Percentiles rank a stretch among this genome's conserved stretches.
Evolutionary conservation across 768 basidiomycete genomes (phyloP).

Genomic region (Mycena chlorophos): DNA sequence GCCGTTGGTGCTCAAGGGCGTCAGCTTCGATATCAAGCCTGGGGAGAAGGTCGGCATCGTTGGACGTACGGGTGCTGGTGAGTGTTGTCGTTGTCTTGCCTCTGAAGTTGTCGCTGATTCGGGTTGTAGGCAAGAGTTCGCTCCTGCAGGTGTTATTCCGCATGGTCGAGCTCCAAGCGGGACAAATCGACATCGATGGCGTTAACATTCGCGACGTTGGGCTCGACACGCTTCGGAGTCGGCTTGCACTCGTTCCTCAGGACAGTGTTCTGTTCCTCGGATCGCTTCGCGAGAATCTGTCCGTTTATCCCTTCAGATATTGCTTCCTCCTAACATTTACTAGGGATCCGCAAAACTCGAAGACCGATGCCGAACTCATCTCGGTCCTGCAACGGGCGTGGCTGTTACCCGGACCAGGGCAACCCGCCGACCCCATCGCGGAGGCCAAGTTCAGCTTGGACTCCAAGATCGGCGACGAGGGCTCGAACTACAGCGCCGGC

Average conservation of each 20-base stretch:
- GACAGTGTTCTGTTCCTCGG: constrained; percentile 57
- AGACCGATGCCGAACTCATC: constrained; percentile 63
- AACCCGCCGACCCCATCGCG: constrained; percentile 39
- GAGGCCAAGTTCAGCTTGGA: constrained; percentile 72
- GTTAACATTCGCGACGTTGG: constrained; percentile 54
- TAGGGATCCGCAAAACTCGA: constrained; percentile 54
- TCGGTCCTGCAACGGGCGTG: constrained; percentile 60
- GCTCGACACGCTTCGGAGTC: constrained; percentile 50
- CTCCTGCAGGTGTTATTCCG: constrained; percentile 58
- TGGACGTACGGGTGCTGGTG: constrained; percentile 52
- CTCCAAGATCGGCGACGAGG: constrained; percentile 62
- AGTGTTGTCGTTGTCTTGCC: constrained; percentile 37
- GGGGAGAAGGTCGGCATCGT: constrained; percentile 66
- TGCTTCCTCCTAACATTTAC: constrained; percentile 14
- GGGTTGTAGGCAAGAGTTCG: constrained; percentile 50
- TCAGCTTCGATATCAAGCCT: constrained; percentile 54
- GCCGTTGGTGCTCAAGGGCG: constrained; percentile 61
- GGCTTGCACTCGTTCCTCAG: constrained; percentile 70
- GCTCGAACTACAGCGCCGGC: constrained; percentile 65
- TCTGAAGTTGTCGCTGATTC: neutral
- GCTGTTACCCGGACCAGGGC: constrained; percentile 54
- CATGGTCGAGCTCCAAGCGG: constrained; percentile 59
- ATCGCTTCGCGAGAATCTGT: constrained; percentile 50
- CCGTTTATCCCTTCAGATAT: constrained; percentile 37
- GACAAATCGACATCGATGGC: constrained; percentile 60